Evolutionary conservation across 2,329 filamentous ascomycete species (phyloP), one percentile per base, ranked within the genome.

Genomic region (Hirsutella rhossiliensis): DNA sequence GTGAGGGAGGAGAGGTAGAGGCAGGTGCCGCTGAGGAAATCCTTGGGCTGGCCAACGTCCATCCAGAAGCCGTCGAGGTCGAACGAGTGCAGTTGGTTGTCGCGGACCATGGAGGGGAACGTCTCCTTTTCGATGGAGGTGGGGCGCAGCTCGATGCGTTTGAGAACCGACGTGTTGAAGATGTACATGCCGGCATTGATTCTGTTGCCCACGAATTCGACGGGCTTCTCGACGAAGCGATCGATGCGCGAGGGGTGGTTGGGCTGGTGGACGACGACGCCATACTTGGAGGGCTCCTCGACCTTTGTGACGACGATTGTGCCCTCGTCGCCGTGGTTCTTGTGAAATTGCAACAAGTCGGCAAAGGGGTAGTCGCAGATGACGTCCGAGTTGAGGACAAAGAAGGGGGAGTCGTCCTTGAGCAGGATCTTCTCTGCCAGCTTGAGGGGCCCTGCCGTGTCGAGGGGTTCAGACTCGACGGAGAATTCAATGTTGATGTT

Each of bases 131-230:
- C 90, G 62, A 97, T 98, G 7, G 88, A 95, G 42, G 90, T 97
- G 37, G 92, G 92, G 49, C 90, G 87, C 52, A 97, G 81, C 66
- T 97, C 90, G 59, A 98, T 97, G 63, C 90, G 85, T 54, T 82
- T 73, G 48, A 98, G 79, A 36, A 97, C 80, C 42, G 83, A 88
- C 41, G 89, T 88, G 75, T 96, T 97, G 59, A 97, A 76, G 58
- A 97, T 94, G 75, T 97, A 97, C 68, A 97, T 87, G 69, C 92
- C 92, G 54, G 90, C 92, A 59, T 97, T 97, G 76, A 97, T 97
- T 53, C 90, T 85, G 78, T 97, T 97, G 58, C 90, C 90, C 46
- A 97, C 90, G 62, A 96, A 97, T 70, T 97, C 87, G 62, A 97
- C 87, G 32, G 90, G 90, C 76, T 98, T 98, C 79, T 98, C 90